Percentiles rank a stretch among this genome's conserved stretches.
Conservation (phyloP, 345 rosid genomes). For the Orychophragmus violaceus region DNA sequence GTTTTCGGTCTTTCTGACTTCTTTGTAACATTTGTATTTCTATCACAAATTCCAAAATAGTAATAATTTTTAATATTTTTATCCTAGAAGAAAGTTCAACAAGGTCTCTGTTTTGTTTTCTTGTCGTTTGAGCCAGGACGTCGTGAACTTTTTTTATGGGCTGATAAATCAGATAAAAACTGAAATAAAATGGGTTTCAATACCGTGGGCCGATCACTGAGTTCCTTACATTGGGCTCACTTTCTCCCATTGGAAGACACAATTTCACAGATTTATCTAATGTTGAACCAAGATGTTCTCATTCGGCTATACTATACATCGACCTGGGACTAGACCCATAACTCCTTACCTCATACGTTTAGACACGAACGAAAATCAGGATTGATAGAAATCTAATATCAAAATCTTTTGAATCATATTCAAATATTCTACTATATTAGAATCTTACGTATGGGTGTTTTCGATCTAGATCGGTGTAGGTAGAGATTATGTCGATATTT, state of each 20-base stretch:
- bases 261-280: too few species aligned
- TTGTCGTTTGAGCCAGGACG: not conserved
- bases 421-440: not conserved
- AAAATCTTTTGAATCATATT: not conserved
- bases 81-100: not conserved
- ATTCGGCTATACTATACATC: not conserved
- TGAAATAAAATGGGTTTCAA: not conserved
- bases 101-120: not conserved
- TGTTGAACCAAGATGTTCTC: not conserved
- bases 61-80: too few species aligned
- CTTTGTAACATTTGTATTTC: too few species aligned
- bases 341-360: not conserved
- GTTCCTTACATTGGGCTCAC: not conserved
- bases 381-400: not conserved
- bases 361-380: not conserved
- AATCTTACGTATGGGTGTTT: not conserved
- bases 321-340: not conserved
- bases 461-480: not conserved
- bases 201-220: not conserved
- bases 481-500: not conserved
- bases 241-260: not conserved
- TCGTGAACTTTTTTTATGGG: not conserved
- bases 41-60: too few species aligned
- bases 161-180: not conserved
- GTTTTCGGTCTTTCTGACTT: too few species aligned